Evolutionary conservation across 768 basidiomycete species (phyloP).

Genomic region (Sarcodon aspratus): DNA sequence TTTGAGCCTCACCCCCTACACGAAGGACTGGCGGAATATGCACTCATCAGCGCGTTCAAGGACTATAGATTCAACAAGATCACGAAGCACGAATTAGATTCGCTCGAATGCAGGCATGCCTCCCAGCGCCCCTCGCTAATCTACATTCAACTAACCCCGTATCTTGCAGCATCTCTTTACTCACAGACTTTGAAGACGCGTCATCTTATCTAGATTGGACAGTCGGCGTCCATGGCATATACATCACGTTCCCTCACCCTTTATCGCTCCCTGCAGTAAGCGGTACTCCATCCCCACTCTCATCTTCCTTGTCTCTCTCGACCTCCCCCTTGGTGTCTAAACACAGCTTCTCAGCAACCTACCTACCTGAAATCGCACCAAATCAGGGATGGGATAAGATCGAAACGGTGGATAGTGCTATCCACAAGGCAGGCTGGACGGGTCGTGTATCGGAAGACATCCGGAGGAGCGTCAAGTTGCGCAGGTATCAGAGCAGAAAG

Average conservation of each 20-base stretch:
- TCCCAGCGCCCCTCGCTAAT: slow-evolving; percentile 2
- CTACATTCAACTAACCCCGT: not conserved
- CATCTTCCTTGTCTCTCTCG: slow-evolving; percentile 39
- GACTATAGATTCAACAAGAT: slow-evolving; percentile 83
- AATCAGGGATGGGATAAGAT: slow-evolving; percentile 93
- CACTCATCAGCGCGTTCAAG: slow-evolving; percentile 81
- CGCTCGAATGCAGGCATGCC: slow-evolving; percentile 73
- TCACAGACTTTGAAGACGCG: slow-evolving; percentile 88
- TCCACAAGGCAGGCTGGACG: slow-evolving; percentile 87
- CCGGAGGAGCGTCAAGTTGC: slow-evolving; percentile 61
- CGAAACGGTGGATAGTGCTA: slow-evolving; percentile 84
- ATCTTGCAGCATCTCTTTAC: slow-evolving; percentile 67
- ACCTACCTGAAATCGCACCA: slow-evolving; percentile 84
- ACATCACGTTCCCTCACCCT: slow-evolving; percentile 80
- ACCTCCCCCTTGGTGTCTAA: slow-evolving; percentile 13
- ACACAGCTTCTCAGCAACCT: slow-evolving; percentile 73
- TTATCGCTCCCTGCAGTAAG: slow-evolving; percentile 44
- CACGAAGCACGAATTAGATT: slow-evolving; percentile 60
- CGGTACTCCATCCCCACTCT: slow-evolving; percentile 57
- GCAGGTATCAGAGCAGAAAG: slow-evolving; percentile 72
- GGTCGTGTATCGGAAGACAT: slow-evolving; percentile 76
- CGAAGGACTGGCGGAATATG: slow-evolving; percentile 81
- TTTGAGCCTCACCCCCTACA: slow-evolving; percentile 69
- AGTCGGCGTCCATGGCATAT: slow-evolving; percentile 85
- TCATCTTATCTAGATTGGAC: slow-evolving; percentile 87